Evolutionary conservation across 495 filamentous ascomycete species (phyloP), one percentile per base, ranked within the genome.

Genomic region (Tuber indicum): DNA sequence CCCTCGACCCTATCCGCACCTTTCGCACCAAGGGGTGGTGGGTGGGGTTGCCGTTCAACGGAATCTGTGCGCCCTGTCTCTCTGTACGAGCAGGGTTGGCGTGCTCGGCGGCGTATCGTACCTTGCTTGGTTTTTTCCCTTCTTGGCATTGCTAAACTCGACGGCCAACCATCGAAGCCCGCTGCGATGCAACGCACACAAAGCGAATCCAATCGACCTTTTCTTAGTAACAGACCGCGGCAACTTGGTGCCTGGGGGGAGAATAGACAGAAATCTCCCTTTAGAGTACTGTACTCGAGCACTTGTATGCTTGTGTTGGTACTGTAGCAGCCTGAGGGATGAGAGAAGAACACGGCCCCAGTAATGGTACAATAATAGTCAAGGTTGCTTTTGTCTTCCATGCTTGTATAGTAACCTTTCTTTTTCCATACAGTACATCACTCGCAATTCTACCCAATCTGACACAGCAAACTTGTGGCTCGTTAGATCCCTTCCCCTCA

Each of bases 161-260:
- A 66, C 49, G 72, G 26, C 75, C 69, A 58, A 36, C 69, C 69
- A 72, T 44, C 49, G 74, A 66, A n/a, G n/a, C 46, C 71, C 46
- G 41, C 70, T 52, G 62, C 72, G 72, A 79, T 75, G 42, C 52
- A 62, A 42, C n/a, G 41, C 47, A 23, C 75, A 70, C 52, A 74
- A 73, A 73, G 58, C 77, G 52, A 66, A 36, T 26, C 58, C 26
- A 66, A 75, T 62, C n/a, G 43, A 52, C 73, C 74, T 80, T 80
- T 80, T 80, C 71, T 80, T 80, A 80, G 78, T 45, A 80, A 70
- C 78, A 80, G 23, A 69, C 75, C 43, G n/a, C n/a, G 52, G 52
- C n/a, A 76, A 47, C 26, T 66, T 17, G 26, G 58, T 66, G 26
- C 23, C 52, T 58, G 52, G 7, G 9, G 1, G 52, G 52, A n/a